These are phyloP conservation scores for Vickermania ingenoplastis DNA, from an alignment of 208 protist species.

Conservation along the genomic window DNA sequence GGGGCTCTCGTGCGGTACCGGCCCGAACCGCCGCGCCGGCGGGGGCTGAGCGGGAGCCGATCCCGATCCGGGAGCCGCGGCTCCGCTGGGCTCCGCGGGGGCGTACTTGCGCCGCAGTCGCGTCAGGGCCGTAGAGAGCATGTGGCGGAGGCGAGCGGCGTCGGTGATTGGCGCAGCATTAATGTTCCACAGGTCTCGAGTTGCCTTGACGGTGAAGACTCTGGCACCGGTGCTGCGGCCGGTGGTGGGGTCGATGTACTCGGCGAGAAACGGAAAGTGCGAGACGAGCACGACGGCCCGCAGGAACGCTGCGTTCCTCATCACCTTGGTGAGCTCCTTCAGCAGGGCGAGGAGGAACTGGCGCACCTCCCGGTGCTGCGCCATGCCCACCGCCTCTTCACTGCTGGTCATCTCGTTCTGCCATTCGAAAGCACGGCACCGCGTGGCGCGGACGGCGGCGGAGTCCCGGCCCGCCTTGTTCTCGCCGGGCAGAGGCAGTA, in stretches of 20 bases:
- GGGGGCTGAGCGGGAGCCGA: too few species aligned
- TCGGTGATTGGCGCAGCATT: background rate
- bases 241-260: constrained; percentile 14
- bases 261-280: constrained; percentile 64
- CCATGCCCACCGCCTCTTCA: constrained; percentile 60
- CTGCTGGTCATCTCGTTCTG: constrained; percentile 40
- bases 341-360: constrained; percentile 65
- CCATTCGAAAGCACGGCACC: constrained; percentile 43
- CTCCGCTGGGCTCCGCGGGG: too few species aligned
- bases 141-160: background rate
- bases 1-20: too few species aligned
- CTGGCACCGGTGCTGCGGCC: background rate
- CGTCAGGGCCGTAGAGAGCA: background rate
- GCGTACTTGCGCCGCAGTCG: background rate
- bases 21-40: too few species aligned
- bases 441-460: constrained; percentile 44
- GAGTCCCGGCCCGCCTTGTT: constrained; percentile 6
- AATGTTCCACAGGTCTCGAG: background rate
- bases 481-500: constrained; percentile 14
- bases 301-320: constrained; percentile 76
- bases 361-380: constrained; percentile 51
- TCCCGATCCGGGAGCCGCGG: too few species aligned
- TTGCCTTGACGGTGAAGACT: background rate
- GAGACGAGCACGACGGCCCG: constrained; percentile 45
- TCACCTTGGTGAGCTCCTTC: constrained; percentile 67